These are phyloP conservation scores for Ceratocystiopsis sp. DNA, from an alignment of 2,329 filamentous ascomycete species.

Conservation along the genomic window DNA sequence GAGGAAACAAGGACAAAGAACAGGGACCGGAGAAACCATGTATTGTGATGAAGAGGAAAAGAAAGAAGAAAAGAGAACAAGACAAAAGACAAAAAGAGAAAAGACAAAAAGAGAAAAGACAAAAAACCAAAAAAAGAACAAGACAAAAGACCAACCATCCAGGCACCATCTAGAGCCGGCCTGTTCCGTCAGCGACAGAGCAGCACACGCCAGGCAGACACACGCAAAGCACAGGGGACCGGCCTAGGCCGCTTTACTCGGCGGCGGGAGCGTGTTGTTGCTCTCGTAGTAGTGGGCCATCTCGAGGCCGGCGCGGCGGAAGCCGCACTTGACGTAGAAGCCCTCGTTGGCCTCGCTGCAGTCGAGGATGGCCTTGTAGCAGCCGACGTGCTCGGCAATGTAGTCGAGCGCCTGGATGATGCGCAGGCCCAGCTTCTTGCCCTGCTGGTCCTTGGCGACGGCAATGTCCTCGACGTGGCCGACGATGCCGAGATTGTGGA, in stretches of 20 bases:
- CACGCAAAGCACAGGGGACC: too few relatives aligned
- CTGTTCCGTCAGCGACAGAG: too few relatives aligned
- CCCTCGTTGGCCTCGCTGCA: constrained; percentile 93
- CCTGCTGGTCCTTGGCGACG: constrained; percentile 86
- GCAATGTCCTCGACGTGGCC: constrained; percentile 98
- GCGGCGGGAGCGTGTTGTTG: too few relatives aligned
- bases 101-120: constrained; percentile 11
- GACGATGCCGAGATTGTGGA: constrained; percentile 65
- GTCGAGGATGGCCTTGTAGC: constrained; percentile 94
- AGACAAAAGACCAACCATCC: too few relatives aligned
- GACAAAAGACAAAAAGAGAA: background rate
- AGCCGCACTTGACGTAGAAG: constrained; percentile 97
- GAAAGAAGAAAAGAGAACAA: constrained; percentile 5
- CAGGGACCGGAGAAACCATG: too few relatives aligned
- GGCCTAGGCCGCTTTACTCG: too few relatives aligned
- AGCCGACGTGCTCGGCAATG: constrained; percentile 74
- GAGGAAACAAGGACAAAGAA: background rate
- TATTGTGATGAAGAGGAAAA: too few relatives aligned
- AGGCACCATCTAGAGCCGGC: too few relatives aligned
- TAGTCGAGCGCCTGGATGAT: constrained; percentile 89
- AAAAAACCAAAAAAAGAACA: too few relatives aligned
- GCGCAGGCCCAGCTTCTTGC: constrained; percentile 84
- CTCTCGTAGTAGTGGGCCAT: constrained; percentile 93
- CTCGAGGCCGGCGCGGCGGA: constrained; percentile 77
- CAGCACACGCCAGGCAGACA: too few relatives aligned